Percentiles rank a stretch among this genome's conserved stretches.
phyloP scores from a whole-genome alignment of 345 rosid species.

The Citrus maxima region DNA sequence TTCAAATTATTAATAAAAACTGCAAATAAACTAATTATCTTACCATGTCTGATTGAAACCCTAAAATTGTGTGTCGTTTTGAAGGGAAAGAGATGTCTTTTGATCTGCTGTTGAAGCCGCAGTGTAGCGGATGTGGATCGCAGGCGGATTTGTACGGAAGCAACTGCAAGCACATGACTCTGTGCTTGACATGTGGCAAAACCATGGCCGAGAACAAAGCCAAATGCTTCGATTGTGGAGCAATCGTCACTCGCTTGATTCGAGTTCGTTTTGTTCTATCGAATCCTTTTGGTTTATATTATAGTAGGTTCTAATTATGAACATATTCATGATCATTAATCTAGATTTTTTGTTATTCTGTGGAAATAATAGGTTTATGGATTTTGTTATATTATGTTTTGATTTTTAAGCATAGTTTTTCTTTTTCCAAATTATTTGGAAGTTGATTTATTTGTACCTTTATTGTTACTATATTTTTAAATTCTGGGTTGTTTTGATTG shows the following conservation, averaged over 20 bases:
- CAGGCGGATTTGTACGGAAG: constrained; percentile 75
- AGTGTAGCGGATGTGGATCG: constrained; percentile 79
- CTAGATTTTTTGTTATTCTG: background rate
- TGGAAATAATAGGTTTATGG: background rate
- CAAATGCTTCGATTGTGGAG: constrained; percentile 85
- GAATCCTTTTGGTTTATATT: background rate
- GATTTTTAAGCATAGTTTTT: background rate
- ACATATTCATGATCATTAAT: background rate
- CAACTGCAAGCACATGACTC: constrained; percentile 92
- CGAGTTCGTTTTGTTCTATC: constrained; percentile 41
- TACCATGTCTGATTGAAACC: background rate
- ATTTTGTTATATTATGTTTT: background rate
- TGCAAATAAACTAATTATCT: background rate
- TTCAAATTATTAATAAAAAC: background rate
- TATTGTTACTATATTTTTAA: too few species aligned
- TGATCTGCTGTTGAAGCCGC: constrained; percentile 66
- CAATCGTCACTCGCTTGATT: constrained; percentile 68
- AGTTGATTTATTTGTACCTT: background rate
- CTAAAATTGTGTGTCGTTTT: background rate
- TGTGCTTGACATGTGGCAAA: constrained; percentile 84
- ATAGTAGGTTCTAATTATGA: background rate
- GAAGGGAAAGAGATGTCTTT: constrained; percentile 45
- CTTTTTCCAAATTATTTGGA: background rate
- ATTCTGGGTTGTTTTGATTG: background rate
- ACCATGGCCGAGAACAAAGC: constrained; percentile 75